A percentile compares a stretch with the other conserved stretches of the same genome.
phyloP scores from a whole-genome alignment of 805 yeast genomes.

The Saccharomycopsis fermentans region DNA sequence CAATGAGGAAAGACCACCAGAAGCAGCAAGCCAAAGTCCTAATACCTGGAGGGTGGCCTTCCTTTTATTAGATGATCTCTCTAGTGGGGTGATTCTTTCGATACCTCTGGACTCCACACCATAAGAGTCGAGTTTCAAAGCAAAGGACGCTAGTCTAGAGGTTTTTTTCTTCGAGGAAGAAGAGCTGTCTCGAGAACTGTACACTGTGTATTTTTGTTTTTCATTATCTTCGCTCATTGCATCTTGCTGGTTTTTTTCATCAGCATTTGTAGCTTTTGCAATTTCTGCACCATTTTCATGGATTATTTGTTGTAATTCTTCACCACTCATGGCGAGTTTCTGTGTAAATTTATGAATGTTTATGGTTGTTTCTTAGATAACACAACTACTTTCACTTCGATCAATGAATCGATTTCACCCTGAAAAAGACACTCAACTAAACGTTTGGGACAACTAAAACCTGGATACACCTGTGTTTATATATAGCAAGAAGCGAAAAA shows the following conservation, averaged over 20 bases:
- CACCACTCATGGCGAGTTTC: background rate
- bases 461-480: no score
- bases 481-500: no score
- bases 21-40: constrained; percentile 77
- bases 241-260: background rate
- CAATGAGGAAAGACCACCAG: constrained; percentile 86
- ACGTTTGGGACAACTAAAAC: no score
- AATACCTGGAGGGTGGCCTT: constrained; percentile 37
- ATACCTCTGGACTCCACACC: constrained; percentile 77
- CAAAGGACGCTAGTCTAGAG: background rate
- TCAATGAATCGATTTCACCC: no score
- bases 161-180: background rate
- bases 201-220: background rate
- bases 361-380: no score
- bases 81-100: constrained; percentile 60
- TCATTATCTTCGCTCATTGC: background rate
- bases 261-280: no score
- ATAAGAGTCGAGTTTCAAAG: constrained; percentile 35
- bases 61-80: constrained; percentile 36
- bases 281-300: no score
- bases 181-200: background rate
- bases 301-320: background rate
- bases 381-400: no score
- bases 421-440: no score
- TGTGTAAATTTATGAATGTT: no score